Evolutionary conservation across 1,284 basidiomycete genomes (phyloP).

Genomic region (Rhodotorula mucilaginosa): DNA sequence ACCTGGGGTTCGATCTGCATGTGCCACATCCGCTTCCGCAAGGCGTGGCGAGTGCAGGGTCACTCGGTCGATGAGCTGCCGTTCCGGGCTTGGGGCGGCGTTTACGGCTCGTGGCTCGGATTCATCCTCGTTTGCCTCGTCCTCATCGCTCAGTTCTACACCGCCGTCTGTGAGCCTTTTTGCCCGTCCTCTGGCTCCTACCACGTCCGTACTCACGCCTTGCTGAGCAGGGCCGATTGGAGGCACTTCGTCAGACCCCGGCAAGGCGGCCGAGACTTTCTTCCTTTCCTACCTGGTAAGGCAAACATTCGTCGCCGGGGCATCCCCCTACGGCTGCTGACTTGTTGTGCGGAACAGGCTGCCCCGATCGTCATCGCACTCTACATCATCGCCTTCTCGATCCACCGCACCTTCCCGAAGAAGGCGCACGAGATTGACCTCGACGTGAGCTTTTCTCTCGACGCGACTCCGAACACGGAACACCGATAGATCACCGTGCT

Average conservation of each 20-base stretch:
- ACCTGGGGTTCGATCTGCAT: conserved; percentile 48
- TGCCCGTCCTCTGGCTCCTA: too few relatives aligned
- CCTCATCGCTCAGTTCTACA: conserved; percentile 49
- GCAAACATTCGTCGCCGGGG: not conserved
- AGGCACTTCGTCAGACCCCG: conserved; percentile 21
- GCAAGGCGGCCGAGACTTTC: conserved; percentile 50
- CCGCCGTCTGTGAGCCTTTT: conserved; percentile 13
- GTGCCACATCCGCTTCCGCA: conserved; percentile 50
- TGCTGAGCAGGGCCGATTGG: conserved; percentile 47
- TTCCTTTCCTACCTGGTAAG: conserved; percentile 53
- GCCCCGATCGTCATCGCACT: conserved; percentile 46
- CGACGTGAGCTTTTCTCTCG: conserved; percentile 39
- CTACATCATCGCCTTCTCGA: conserved; percentile 47
- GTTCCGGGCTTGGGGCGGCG: conserved; percentile 53
- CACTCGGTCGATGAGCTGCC: conserved; percentile 55
- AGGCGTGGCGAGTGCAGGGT: conserved; percentile 54
- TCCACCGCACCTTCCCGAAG: conserved; percentile 48
- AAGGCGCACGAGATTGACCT: conserved; percentile 51
- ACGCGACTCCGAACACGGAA: too few relatives aligned
- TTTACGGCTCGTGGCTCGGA: conserved; percentile 53
- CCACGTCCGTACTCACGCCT: not conserved
- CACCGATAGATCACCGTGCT: not conserved
- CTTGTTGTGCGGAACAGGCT: conserved; percentile 3
- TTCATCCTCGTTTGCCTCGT: conserved; percentile 47
- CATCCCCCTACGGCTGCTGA: not conserved